phyloP scores from a whole-genome alignment of 305 asterid species.

The Solanum hybrid region DNA sequence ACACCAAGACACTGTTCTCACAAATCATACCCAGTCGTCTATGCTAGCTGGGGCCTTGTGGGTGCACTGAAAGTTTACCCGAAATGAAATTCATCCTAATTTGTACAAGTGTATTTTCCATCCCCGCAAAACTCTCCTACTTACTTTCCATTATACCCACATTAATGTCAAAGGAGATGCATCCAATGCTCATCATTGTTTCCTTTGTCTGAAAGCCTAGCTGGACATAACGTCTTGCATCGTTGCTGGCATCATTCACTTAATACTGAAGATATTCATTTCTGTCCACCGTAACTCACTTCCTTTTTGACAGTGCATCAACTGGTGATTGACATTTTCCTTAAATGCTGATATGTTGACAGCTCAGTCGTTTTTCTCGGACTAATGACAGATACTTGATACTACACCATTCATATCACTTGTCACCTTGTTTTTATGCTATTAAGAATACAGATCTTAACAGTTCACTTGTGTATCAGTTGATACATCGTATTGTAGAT shows the following conservation, averaged over 20 bases:
- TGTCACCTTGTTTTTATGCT: background rate
- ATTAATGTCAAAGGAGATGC: background rate
- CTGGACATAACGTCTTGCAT: background rate
- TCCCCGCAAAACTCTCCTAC: background rate
- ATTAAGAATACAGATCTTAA: background rate
- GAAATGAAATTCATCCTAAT: background rate
- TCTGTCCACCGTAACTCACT: background rate
- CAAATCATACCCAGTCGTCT: background rate
- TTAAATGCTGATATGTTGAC: background rate
- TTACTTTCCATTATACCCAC: background rate
- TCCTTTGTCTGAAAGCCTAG: background rate
- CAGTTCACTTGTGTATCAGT: background rate
- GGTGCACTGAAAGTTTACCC: background rate
- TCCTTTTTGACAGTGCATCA: background rate
- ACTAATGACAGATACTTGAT: background rate
- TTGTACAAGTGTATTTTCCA: background rate
- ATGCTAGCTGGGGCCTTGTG: background rate
- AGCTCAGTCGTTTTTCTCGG: background rate
- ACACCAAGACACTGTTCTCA: background rate
- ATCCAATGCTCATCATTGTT: background rate
- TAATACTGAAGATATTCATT: background rate
- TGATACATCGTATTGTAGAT: background rate
- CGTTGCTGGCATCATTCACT: background rate
- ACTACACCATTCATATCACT: background rate
- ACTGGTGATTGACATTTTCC: background rate